Conservation (phyloP, 176 grass and related monocot species). For the Miscanthus lutarioriparius region DNA sequence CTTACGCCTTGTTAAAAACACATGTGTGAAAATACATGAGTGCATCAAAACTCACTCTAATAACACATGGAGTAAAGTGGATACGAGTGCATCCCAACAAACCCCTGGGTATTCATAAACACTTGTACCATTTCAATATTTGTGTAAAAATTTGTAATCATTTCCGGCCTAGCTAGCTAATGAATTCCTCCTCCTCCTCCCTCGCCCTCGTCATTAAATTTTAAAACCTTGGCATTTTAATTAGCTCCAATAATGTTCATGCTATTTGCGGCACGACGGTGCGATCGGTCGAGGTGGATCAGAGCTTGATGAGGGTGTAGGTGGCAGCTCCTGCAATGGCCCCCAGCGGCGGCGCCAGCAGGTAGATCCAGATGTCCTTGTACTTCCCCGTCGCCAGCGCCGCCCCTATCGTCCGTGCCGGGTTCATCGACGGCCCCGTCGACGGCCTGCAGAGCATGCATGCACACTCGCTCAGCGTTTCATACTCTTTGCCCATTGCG, state of each 20-base stretch:
- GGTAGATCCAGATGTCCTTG: constrained; percentile 42
- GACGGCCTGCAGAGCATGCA: neutral
- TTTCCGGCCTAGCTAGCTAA: too few species aligned
- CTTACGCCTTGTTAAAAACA: too few species aligned
- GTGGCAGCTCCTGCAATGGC: constrained; percentile 38
- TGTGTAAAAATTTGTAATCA: too few species aligned
- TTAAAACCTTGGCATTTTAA: neutral
- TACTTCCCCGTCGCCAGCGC: constrained; percentile 45
- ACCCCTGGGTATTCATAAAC: too few species aligned
- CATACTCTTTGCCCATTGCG: too few species aligned
- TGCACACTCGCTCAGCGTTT: neutral
- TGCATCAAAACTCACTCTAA: too few species aligned
- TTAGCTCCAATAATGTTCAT: neutral
- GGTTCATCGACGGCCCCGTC: constrained; percentile 54
- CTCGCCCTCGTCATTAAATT: neutral
- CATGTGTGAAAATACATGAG: too few species aligned
- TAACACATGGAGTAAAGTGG: too few species aligned
- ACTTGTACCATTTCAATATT: too few species aligned
- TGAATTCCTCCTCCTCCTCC: too few species aligned
- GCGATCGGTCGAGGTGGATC: neutral
- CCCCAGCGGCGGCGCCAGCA: constrained; percentile 41
- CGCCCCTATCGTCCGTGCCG: constrained; percentile 42
- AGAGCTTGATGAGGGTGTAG: constrained; percentile 43
- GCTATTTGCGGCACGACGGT: neutral
- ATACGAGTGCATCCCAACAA: too few species aligned